Conservation (phyloP, 75 land plant genomes). For the Picea glauca region DNA sequence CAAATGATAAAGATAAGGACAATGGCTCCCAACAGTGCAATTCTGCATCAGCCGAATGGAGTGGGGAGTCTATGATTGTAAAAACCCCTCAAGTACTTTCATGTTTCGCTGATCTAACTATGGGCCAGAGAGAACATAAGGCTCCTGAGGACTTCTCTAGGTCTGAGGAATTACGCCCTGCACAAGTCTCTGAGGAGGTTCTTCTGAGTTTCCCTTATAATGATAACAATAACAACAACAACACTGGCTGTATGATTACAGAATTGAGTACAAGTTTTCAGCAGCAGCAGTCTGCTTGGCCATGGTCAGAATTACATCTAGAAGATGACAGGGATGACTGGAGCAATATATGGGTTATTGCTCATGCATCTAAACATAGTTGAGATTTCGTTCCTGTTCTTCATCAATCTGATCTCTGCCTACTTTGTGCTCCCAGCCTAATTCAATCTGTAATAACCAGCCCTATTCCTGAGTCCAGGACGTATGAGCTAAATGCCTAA, state of each 20-base stretch:
- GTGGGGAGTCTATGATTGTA: too few relatives aligned
- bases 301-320: background rate
- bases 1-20: background rate
- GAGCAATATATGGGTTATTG: too few relatives aligned
- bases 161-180: too few relatives aligned
- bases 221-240: background rate
- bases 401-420: too few relatives aligned
- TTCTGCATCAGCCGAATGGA: background rate
- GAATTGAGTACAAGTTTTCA: background rate
- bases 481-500: too few relatives aligned
- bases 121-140: background rate
- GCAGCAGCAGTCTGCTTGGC: background rate
- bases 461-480: too few relatives aligned
- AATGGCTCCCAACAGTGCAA: too few relatives aligned
- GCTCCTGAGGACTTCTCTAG: too few relatives aligned
- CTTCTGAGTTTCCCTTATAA: background rate
- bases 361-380: too few relatives aligned
- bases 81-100: background rate
- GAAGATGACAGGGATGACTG: conserved; percentile 2
- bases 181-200: background rate
- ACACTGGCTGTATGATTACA: background rate
- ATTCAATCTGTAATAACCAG: too few relatives aligned
- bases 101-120: background rate
- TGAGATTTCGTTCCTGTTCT: too few relatives aligned
- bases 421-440: too few relatives aligned